Percentiles rank a stretch among this genome's conserved stretches.
Evolutionary conservation across 192 early-diverging fungal species (phyloP).

Genomic region (Podila epicladia): DNA sequence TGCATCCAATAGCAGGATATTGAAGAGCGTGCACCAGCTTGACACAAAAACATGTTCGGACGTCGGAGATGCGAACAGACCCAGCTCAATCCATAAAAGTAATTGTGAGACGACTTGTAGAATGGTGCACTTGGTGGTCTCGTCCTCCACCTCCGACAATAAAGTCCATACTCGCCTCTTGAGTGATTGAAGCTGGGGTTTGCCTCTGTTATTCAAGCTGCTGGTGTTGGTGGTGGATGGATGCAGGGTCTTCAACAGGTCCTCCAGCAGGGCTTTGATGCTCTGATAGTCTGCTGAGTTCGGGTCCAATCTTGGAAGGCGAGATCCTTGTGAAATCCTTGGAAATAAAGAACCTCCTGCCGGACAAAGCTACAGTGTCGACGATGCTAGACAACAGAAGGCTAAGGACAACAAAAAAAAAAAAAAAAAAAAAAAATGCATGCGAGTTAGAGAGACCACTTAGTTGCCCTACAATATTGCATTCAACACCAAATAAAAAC

Average conservation of each 20-base stretch:
- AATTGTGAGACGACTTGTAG: conserved; percentile 16
- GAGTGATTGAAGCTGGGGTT: conserved; percentile 8
- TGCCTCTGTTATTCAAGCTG: conserved; percentile 15
- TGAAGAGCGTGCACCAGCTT: conserved; percentile 11
- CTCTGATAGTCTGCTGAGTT: background rate
- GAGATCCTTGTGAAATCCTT: conserved; percentile 17
- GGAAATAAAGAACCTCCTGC: conserved; percentile 16
- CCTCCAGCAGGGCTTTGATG: conserved; percentile 8
- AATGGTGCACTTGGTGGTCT: conserved; percentile 1
- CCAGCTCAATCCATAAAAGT: conserved; percentile 22
- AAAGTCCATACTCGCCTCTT: conserved; percentile 19
- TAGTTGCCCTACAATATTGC: background rate
- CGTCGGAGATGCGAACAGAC: conserved; percentile 4
- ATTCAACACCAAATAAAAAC: conserved; percentile 8
- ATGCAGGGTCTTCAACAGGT: conserved; percentile 11
- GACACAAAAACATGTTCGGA: conserved; percentile 20
- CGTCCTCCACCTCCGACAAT: conserved; percentile 7
- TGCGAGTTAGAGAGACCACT: conserved; percentile 1
- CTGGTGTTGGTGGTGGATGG: conserved; percentile 2
- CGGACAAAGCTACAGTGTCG: conserved; percentile 8
- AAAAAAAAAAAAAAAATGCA: background rate
- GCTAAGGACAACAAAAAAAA: conserved; percentile 11
- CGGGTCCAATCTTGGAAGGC: conserved; percentile 11
- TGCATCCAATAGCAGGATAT: conserved; percentile 9
- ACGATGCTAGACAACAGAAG: conserved; percentile 18